Percentiles rank a stretch among this genome's conserved stretches.
phyloP scores from a whole-genome alignment of 306 rosid genomes.

The Herpetospermum pedunculosum region DNA sequence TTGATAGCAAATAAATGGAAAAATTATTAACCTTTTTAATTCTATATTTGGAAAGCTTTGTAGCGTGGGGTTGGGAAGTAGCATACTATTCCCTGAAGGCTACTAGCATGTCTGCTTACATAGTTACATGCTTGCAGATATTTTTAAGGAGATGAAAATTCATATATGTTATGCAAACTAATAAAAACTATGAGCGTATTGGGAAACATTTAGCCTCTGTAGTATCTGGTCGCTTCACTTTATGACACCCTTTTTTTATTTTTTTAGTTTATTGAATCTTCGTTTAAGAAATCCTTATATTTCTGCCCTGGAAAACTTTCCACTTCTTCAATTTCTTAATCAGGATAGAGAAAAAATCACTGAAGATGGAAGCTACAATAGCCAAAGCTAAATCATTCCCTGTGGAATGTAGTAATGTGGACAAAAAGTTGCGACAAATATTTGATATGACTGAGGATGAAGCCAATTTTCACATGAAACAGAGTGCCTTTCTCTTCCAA shows the following conservation, averaged over 20 bases:
- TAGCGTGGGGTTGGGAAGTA: not conserved
- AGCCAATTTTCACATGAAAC: slow-evolving; percentile 90
- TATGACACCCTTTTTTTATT: not conserved
- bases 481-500: slow-evolving; percentile 92
- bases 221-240: not conserved
- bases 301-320: slow-evolving; percentile 5
- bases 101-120: not conserved
- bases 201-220: not conserved
- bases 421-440: slow-evolving; percentile 91
- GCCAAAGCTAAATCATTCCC: slow-evolving; percentile 55
- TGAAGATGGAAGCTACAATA: slow-evolving; percentile 50
- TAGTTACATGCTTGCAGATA: not conserved
- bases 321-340: slow-evolving; percentile 18
- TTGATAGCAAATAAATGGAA: not conserved
- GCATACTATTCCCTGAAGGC: not conserved
- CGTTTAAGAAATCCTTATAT: not conserved
- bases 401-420: slow-evolving; percentile 84
- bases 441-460: slow-evolving; percentile 92
- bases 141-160: not conserved
- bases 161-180: not conserved
- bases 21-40: not conserved
- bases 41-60: not conserved
- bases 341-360: slow-evolving; percentile 58
- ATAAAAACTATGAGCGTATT: not conserved
- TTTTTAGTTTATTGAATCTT: not conserved